phyloP scores from a whole-genome alignment of 768 basidiomycete species.

The Brasilioporus rufonigricans region DNA sequence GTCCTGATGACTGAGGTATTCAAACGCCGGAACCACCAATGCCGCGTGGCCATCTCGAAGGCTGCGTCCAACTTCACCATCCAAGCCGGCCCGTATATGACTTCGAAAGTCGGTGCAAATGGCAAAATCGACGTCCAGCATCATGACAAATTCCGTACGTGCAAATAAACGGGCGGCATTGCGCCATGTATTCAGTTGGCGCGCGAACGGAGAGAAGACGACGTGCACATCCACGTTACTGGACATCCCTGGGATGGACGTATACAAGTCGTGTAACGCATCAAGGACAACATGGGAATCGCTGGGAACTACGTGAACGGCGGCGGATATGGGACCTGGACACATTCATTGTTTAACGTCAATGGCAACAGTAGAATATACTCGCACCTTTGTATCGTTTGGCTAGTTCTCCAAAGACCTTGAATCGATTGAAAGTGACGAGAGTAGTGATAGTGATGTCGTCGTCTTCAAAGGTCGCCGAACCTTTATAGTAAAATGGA shows the following conservation, averaged over 20 bases:
- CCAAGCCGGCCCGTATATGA: conserved; percentile 45
- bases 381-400: conserved; percentile 70
- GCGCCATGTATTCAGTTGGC: conserved; percentile 89
- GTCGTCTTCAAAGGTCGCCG: conserved; percentile 49
- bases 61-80: conserved; percentile 33
- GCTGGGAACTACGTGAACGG: conserved; percentile 61
- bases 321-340: conserved; percentile 80
- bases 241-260: conserved; percentile 61
- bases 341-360: not conserved
- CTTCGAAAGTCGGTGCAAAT: conserved; percentile 78
- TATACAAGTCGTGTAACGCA: conserved; percentile 65
- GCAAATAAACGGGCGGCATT: conserved; percentile 84
- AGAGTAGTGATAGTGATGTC: conserved; percentile 87
- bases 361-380: not conserved
- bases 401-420: conserved; percentile 68
- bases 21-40: conserved; percentile 84
- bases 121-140: conserved; percentile 89
- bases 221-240: conserved; percentile 82
- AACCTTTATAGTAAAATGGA: conserved; percentile 79
- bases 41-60: conserved; percentile 63
- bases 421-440: conserved; percentile 76
- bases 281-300: conserved; percentile 50
- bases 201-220: conserved; percentile 74
- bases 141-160: conserved; percentile 81
- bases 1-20: conserved; percentile 64